Conservation (phyloP, 371 early-diverging fungal genomes). For the Homolaphlyctis polyrhiza region DNA sequence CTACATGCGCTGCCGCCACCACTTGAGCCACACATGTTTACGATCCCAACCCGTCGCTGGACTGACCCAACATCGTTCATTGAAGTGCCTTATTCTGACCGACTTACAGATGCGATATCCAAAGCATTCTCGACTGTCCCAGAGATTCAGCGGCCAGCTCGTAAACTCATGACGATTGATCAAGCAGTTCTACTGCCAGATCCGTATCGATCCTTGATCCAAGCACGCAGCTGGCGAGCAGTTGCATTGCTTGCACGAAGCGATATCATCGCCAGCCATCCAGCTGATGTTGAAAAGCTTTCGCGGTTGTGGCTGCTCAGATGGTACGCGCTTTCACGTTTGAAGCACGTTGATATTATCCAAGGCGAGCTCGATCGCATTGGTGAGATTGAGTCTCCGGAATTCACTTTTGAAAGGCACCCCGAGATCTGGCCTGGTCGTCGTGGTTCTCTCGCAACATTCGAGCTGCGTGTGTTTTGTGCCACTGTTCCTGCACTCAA, state of each 20-base stretch:
- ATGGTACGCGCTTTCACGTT: slow-evolving; percentile 22
- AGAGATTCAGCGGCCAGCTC: slow-evolving; percentile 9
- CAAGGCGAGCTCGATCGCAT: slow-evolving; percentile 24
- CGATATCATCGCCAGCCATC: slow-evolving; percentile 18
- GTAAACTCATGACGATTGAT: slow-evolving; percentile 9
- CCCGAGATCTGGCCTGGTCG: slow-evolving; percentile 21
- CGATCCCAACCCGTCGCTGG: slow-evolving; percentile 27
- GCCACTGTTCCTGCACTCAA: slow-evolving; percentile 4
- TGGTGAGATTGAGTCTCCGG: slow-evolving; percentile 13
- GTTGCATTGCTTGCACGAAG: slow-evolving; percentile 20
- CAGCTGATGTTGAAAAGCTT: slow-evolving; percentile 19
- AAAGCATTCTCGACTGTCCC: slow-evolving; percentile 13
- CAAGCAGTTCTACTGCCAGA: slow-evolving; percentile 5
- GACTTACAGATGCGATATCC: slow-evolving; percentile 19
- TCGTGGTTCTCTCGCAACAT: slow-evolving; percentile 22
- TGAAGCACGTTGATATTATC: slow-evolving; percentile 25
- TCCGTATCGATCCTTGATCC: slow-evolving; percentile 11
- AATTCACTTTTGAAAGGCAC: slow-evolving; percentile 18
- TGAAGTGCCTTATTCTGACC: slow-evolving; percentile 27
- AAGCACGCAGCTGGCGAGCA: slow-evolving; percentile 21
- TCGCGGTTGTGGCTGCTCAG: slow-evolving; percentile 29
- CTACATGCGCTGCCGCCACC: slow-evolving; percentile 4
- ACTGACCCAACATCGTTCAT: slow-evolving; percentile 22
- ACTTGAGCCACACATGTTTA: slow-evolving; percentile 10
- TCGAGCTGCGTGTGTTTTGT: slow-evolving; percentile 23